Evolutionary conservation across 2,329 filamentous ascomycete genomes (phyloP), one percentile per base, ranked within the genome.

Genomic region (Neofusicoccum sp.): DNA sequence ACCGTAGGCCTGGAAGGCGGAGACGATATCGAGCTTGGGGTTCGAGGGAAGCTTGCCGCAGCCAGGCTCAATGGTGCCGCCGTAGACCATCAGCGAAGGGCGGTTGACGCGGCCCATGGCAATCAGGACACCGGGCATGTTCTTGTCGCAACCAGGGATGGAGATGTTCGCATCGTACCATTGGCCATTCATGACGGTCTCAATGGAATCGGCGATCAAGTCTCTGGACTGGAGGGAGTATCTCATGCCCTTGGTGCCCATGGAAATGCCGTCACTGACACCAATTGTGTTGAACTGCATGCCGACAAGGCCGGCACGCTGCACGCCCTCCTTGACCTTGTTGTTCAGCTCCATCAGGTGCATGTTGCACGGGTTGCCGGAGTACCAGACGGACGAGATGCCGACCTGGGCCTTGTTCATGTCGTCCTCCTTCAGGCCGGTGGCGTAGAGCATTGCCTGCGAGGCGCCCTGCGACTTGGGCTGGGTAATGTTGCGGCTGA

Each of bases 271-370:
- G 77, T 99, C 95, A 67, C 92, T 97, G 69, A 99, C 96, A 73
- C 95, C 95, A 73, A 99, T 92, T 65, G 96, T 99, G 84, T 99
- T 99, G 87, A 99, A 99, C 77, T 97, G 93, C 84, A 96, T 96
- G 67, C 93, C 92, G 65, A 96, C 85, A 66, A 99, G 84, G 28
- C 92, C 91, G 34, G 93, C 91, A 71, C 89, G 83, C 70, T 88
- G 80, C 36, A 91, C 89, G 66, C 88, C 87, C 73, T 90, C 85
- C 69, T 86, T 88, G 68, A 97, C 90, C 67, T 89, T 81, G 76
- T 89, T 84, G 74, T 91, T 96, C 65, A 99, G 86, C 73, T 96
- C 91, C 78, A 99, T 84, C 66, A 99, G 83, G 79, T 99, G 95
- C 94, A 97, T 99, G 81, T 99, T 99, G 84, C 95, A 99, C 31